Evolutionary conservation across 2,329 filamentous ascomycete species (phyloP), one percentile per base, ranked within the genome.

Genomic region (Colletotrichum brevisporum): DNA sequence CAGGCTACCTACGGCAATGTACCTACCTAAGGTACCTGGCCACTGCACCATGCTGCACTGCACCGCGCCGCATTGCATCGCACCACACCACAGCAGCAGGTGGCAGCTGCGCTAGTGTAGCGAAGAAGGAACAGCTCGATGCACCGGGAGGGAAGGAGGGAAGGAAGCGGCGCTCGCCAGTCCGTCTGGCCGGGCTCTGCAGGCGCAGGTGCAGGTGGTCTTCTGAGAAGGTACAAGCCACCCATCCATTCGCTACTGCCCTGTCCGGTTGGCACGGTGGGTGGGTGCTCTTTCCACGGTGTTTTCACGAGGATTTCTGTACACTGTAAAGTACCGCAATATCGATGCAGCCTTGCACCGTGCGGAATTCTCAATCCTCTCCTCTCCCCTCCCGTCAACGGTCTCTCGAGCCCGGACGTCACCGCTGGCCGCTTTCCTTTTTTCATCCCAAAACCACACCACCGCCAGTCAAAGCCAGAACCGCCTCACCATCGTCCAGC

Each of bases 381-480:
- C 54, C 26, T 15, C 43, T 21, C 18, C 31, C 16, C 31, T 21
- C 24, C 43, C 31, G 31, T 10, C 31, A 36, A 36, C 31, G 31
- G 31, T 36, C 10, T 26, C 51, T 65, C 18, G n/a, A 64, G 41
- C 39, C 39, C 41, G 59, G 47, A 57, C 52, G 64, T 53, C 47
- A 57, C 65, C 48, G 47, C 60, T 26, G 13, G 31, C 41, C 45
- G 48, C 65, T 57, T 52, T 62, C 58, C 58, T 51, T 55, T 63
- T 63, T 52, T n/a, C 43, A 56, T 61, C 51, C 58, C 43, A 15
- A 55, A 53, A 63, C 41, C 59, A 68, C 61, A 50, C 64, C 48
- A 59, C 48, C 61, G 31, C 31, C 31, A 47, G 36, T 54, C 39
- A 47, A 62, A 36, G 59, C 59, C 51, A 62, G 59, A 62, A 47